Evolutionary conservation across 2,329 filamentous ascomycete genomes (phyloP).

Genomic region (Taxawa tesnikishii): DNA sequence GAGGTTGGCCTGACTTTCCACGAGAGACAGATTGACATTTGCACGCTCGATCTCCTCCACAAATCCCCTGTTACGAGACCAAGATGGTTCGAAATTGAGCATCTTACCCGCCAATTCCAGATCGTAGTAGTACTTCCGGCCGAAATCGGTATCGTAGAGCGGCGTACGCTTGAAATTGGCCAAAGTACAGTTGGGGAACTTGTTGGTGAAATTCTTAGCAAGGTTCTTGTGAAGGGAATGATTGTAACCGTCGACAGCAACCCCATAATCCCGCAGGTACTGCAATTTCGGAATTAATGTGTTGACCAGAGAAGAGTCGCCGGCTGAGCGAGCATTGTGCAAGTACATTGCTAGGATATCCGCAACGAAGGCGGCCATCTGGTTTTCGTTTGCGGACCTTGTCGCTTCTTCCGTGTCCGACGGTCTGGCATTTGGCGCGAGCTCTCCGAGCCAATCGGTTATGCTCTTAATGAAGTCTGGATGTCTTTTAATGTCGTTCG

Average conservation of each 20-base stretch:
- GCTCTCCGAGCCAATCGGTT: conserved; percentile 52
- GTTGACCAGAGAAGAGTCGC: conserved; percentile 55
- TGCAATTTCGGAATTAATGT: conserved; percentile 61
- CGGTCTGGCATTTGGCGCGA: conserved; percentile 36
- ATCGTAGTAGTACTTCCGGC: conserved; percentile 74
- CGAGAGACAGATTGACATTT: conserved; percentile 80
- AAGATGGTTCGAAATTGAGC: conserved; percentile 64
- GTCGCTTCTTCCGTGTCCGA: conserved; percentile 12
- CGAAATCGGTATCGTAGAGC: conserved; percentile 39
- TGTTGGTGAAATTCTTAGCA: conserved; percentile 67
- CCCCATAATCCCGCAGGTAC: conserved; percentile 69
- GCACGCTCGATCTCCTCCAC: conserved; percentile 71
- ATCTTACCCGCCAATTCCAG: conserved; percentile 62
- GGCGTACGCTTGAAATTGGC: conserved; percentile 68
- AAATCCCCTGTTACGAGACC: conserved; percentile 64
- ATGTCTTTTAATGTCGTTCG: conserved; percentile 65
- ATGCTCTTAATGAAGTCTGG: conserved; percentile 60
- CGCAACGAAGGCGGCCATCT: conserved; percentile 66
- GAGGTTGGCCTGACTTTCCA: conserved; percentile 80
- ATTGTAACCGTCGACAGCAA: conserved; percentile 74
- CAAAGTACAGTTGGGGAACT: conserved; percentile 63
- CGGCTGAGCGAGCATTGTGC: conserved; percentile 70
- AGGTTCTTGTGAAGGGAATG: conserved; percentile 76
- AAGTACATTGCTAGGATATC: conserved; percentile 87
- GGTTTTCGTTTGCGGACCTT: conserved; percentile 26